phyloP scores from a whole-genome alignment of 2,329 filamentous ascomycete species.

The Phaeosphaeria sp. region DNA sequence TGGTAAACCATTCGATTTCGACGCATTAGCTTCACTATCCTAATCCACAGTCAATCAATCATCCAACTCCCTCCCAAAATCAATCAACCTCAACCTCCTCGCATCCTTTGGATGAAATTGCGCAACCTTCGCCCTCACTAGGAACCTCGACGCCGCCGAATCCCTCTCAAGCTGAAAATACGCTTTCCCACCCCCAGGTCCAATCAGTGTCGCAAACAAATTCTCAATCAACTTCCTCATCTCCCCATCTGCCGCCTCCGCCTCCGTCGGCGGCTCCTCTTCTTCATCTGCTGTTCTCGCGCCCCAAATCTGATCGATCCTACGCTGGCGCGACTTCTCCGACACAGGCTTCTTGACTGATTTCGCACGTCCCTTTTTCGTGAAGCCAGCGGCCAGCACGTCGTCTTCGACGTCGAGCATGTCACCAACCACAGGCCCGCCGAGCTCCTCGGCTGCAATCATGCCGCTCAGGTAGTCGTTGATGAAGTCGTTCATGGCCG shows the following conservation, averaged over 20 bases:
- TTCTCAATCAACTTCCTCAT: constrained; percentile 56
- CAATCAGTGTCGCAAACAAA: constrained; percentile 51
- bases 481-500: constrained; percentile 72
- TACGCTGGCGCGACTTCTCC: constrained; percentile 52
- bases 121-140: constrained; percentile 62
- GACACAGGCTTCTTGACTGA: constrained; percentile 46
- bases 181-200: constrained; percentile 46
- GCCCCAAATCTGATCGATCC: constrained; percentile 60
- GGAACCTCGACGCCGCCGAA: constrained; percentile 60
- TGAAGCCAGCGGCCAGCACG: constrained; percentile 60
- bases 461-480: constrained; percentile 73
- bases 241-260: constrained; percentile 56
- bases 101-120: constrained; percentile 64
- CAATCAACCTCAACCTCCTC: constrained; percentile 58
- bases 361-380: constrained; percentile 55
- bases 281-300: constrained; percentile 26
- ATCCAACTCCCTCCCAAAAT: constrained; percentile 56
- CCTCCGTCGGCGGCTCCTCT: constrained; percentile 47
- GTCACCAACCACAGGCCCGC: constrained; percentile 81
- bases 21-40: background rate
- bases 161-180: constrained; percentile 59
- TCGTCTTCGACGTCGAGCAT: constrained; percentile 68
- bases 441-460: constrained; percentile 82
- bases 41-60: constrained; percentile 25
- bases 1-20: no score